These are phyloP conservation scores for Darksidea phi DNA, from an alignment of 495 filamentous ascomycete species.

Conservation along the genomic window DNA sequence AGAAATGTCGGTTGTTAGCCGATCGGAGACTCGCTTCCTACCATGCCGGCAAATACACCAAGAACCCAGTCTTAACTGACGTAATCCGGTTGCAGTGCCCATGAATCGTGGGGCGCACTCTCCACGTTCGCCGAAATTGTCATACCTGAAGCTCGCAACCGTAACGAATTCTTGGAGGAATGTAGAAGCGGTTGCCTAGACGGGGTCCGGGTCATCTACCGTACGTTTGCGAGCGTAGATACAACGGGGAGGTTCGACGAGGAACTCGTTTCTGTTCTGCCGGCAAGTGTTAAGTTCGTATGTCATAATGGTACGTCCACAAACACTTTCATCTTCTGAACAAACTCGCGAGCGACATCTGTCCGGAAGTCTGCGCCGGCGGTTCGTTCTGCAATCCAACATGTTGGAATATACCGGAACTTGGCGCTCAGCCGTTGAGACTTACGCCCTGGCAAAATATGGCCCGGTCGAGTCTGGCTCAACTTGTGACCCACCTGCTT, in stretches of 20 bases:
- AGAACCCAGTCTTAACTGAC: slow-evolving; percentile 19
- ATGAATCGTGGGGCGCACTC: slow-evolving; percentile 53
- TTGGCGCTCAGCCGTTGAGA: too few relatives aligned
- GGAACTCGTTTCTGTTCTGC: slow-evolving; percentile 58
- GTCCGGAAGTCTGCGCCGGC: not conserved
- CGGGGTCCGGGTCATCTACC: slow-evolving; percentile 66
- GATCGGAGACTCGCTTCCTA: slow-evolving; percentile 9
- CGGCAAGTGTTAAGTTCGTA: slow-evolving; percentile 69
- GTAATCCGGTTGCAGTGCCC: slow-evolving; percentile 43
- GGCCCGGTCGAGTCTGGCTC: too few relatives aligned
- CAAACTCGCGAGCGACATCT: not conserved
- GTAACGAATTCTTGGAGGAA: slow-evolving; percentile 70
- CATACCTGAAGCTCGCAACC: slow-evolving; percentile 53
- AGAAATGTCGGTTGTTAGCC: too few relatives aligned
- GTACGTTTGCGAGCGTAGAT: slow-evolving; percentile 67
- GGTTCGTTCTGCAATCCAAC: too few relatives aligned
- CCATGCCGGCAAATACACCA: not conserved
- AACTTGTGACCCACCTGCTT: too few relatives aligned
- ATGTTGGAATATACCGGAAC: too few relatives aligned
- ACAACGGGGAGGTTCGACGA: slow-evolving; percentile 61
- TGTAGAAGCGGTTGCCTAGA: slow-evolving; percentile 66
- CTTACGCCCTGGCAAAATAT: too few relatives aligned
- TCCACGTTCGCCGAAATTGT: slow-evolving; percentile 53
- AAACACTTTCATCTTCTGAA: slow-evolving; percentile 1
- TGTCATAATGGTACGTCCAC: slow-evolving; percentile 66